These are phyloP conservation scores for Kluyveromyces nonfermentans DNA, from an alignment of 805 yeast genomes.

Conservation along the genomic window DNA sequence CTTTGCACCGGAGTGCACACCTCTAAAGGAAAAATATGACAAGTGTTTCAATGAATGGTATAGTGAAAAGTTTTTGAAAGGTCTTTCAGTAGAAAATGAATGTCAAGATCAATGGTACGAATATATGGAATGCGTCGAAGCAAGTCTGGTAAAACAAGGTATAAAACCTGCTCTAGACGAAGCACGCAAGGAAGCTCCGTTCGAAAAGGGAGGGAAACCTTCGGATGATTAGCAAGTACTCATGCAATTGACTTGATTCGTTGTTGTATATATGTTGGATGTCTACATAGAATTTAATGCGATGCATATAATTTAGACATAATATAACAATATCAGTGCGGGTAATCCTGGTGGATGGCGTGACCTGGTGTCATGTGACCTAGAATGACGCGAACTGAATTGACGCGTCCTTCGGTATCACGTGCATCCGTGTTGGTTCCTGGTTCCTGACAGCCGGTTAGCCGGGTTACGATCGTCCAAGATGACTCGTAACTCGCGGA, in stretches of 20 bases:
- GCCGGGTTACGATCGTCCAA: neutral
- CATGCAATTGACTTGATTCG: neutral
- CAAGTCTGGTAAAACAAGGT: constrained; percentile 59
- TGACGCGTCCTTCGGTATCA: too few relatives aligned
- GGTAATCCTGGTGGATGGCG: neutral
- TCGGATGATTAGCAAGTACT: constrained; percentile 3
- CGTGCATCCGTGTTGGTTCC: too few relatives aligned
- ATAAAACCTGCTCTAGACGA: constrained; percentile 78
- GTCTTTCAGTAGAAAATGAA: constrained; percentile 58
- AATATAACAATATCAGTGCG: too few relatives aligned
- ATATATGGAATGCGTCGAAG: constrained; percentile 81
- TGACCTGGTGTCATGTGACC: neutral
- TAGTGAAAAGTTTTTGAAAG: constrained; percentile 66
- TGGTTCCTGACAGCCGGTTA: too few relatives aligned
- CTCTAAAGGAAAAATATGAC: constrained; percentile 75
- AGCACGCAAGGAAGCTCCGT: constrained; percentile 85
- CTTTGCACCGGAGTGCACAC: constrained; percentile 95
- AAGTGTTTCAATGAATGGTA: constrained; percentile 94
- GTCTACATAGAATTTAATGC: neutral
- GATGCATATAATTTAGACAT: neutral
- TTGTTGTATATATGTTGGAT: neutral
- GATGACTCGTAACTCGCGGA: neutral
- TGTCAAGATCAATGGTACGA: constrained; percentile 85
- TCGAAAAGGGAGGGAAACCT: constrained; percentile 55
- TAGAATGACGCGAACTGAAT: too few relatives aligned